phyloP scores from a whole-genome alignment of 2,329 filamentous ascomycete genomes.

The Pseudocercospora eumusae region DNA sequence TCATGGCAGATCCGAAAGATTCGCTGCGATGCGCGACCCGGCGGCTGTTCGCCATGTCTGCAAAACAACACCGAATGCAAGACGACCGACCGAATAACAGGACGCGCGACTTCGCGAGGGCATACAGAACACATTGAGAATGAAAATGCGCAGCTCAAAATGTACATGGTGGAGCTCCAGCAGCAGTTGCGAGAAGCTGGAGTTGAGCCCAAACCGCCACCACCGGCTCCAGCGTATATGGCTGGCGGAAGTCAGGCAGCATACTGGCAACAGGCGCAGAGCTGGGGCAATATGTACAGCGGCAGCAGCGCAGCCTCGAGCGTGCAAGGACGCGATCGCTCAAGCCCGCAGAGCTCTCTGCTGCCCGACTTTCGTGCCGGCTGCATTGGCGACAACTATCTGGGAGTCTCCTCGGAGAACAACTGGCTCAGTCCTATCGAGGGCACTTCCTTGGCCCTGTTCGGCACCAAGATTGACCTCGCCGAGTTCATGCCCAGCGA shows the following conservation, averaged over 20 bases:
- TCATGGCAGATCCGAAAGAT: slow-evolving; percentile 78
- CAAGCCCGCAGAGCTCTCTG: slow-evolving; percentile 26
- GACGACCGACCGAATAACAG: slow-evolving; percentile 84
- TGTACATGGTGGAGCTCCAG: slow-evolving; percentile 68
- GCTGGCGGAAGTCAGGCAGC: slow-evolving; percentile 9
- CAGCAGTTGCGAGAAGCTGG: slow-evolving; percentile 63
- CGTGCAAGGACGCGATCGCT: slow-evolving; percentile 16
- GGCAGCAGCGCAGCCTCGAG: neutral
- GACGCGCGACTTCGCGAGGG: slow-evolving; percentile 74
- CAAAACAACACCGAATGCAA: slow-evolving; percentile 75
- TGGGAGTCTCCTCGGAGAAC: slow-evolving; percentile 65
- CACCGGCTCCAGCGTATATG: slow-evolving; percentile 14
- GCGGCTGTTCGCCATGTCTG: slow-evolving; percentile 79
- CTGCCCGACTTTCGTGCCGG: slow-evolving; percentile 52
- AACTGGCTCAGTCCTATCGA: slow-evolving; percentile 71
- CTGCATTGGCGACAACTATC: slow-evolving; percentile 61
- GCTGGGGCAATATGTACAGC: slow-evolving; percentile 2
- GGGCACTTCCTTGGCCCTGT: slow-evolving; percentile 73
- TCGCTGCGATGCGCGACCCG: slow-evolving; percentile 76
- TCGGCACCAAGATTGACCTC: slow-evolving; percentile 78
- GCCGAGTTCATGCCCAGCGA: slow-evolving; percentile 69
- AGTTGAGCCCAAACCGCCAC: slow-evolving; percentile 51
- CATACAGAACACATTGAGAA: slow-evolving; percentile 76
- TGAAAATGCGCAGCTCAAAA: slow-evolving; percentile 67
- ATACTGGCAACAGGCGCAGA: slow-evolving; percentile 18